These are phyloP conservation scores for Microsporum canis DNA, from an alignment of 2,329 filamentous ascomycete species.

Conservation along the genomic window DNA sequence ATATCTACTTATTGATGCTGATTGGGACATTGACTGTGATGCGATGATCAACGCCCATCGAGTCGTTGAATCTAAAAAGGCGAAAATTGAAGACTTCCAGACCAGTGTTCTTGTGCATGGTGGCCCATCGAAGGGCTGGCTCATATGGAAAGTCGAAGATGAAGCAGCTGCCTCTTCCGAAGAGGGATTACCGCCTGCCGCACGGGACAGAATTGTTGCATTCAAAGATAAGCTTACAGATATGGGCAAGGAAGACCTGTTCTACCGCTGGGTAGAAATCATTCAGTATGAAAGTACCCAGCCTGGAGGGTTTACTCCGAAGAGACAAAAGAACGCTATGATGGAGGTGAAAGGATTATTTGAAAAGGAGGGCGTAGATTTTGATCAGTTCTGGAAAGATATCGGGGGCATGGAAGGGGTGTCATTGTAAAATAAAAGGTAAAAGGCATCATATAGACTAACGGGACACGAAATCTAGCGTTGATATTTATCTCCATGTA, in stretches of 20 bases:
- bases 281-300: slow-evolving; percentile 75
- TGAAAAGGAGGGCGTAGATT: slow-evolving; percentile 62
- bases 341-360: slow-evolving; percentile 67
- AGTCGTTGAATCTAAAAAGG: slow-evolving; percentile 47
- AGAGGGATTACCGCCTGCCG: slow-evolving; percentile 15
- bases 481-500: neutral
- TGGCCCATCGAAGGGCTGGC: slow-evolving; percentile 58
- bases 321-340: slow-evolving; percentile 61
- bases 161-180: slow-evolving; percentile 35
- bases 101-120: slow-evolving; percentile 56
- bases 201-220: slow-evolving; percentile 57
- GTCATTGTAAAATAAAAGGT: slow-evolving; percentile 33
- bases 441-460: neutral
- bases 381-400: slow-evolving; percentile 66
- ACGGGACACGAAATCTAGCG: neutral
- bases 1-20: slow-evolving; percentile 70
- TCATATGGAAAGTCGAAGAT: slow-evolving; percentile 50
- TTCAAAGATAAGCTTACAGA: slow-evolving; percentile 66
- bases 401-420: slow-evolving; percentile 51
- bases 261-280: slow-evolving; percentile 87
- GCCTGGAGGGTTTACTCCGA: slow-evolving; percentile 65
- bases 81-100: slow-evolving; percentile 55
- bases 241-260: slow-evolving; percentile 76
- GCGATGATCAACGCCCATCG: slow-evolving; percentile 64
- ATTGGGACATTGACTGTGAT: slow-evolving; percentile 81